Evolutionary conservation across 805 yeast species (phyloP), one percentile per base, ranked within the genome.

Genomic region (Pichia paraexigua): DNA sequence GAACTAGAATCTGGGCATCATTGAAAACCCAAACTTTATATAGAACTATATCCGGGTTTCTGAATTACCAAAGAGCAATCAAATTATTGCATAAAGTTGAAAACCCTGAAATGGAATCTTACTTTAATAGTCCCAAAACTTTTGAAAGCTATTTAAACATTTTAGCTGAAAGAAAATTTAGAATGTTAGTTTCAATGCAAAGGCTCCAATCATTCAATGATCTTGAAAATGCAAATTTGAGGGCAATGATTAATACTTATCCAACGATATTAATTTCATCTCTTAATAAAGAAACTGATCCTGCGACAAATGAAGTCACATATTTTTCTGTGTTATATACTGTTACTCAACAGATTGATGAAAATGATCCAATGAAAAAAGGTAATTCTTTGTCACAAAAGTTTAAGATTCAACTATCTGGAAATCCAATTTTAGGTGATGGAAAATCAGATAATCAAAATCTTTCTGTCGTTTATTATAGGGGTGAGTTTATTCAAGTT

Each of bases 361-460:
- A 75, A 50, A 76, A 74, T 62, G 77, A 74, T 58, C 45, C 49
- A 41, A 27, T 41, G 27, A 45, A 39, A 11, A 49, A 47, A n/a
- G 46, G 39, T 4, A 45, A 50, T 30, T 80, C 82, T 10, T 58
- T 53, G 15, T 63, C 59, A 32, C 71, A 80, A 44, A 73, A 90
- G 53, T 76, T 68, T 66, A 78, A 84, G 55, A 73, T 92, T n/a
- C 80, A 77, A 60, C 74, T 92, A 15, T 86, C 96, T 3, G 98
- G 98, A 17, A 85, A 92, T 68, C 98, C 98, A 13, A 92, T 92
- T 48, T 71, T 91, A 44, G 98, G 98, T 27, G 98, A 92, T 68
- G 98, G 98, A 37, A 92, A 92, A 65, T 84, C 97, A 17, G 98
- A 92, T 65, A 92, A 92, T 65, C 98, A 92, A 69, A 92, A 92